phyloP scores from a whole-genome alignment of 2,329 filamentous ascomycete species.

The Penicillium decumbens region DNA sequence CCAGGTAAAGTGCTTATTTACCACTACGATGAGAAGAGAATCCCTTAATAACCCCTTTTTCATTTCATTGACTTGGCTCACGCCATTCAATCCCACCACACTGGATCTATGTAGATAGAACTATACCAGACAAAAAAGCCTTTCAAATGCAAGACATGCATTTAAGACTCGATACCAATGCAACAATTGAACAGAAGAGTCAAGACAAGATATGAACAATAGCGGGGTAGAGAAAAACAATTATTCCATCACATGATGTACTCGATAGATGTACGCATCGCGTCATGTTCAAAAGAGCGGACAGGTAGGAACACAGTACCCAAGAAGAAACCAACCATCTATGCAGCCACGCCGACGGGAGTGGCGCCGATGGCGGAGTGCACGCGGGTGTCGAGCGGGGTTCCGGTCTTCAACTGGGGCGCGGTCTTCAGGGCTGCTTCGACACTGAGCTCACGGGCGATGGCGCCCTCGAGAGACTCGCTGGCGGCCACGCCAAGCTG shows the following conservation, averaged over 20 bases:
- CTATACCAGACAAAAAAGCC: background rate
- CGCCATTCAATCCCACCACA: background rate
- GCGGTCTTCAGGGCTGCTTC: constrained; percentile 8
- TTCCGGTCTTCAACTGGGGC: constrained; percentile 13
- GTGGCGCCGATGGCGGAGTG: constrained; percentile 21
- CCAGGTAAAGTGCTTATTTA: background rate
- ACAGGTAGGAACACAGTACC: constrained; percentile 12
- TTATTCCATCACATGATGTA: background rate
- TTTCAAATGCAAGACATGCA: background rate
- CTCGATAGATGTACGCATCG: background rate
- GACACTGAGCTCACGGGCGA: constrained; percentile 42
- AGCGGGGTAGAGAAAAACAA: background rate
- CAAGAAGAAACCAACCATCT: constrained; percentile 8
- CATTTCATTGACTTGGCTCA: background rate
- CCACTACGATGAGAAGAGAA: background rate
- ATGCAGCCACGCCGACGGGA: constrained; percentile 30
- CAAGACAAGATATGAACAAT: constrained; percentile 3
- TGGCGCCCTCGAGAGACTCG: constrained; percentile 57
- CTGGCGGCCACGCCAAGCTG: constrained; percentile 68
- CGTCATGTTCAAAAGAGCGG: constrained; percentile 15
- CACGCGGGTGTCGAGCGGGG: constrained; percentile 18
- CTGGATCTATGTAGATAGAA: constrained; percentile 2
- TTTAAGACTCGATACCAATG: background rate
- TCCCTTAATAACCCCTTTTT: background rate
- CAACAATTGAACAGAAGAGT: background rate